A percentile compares a stretch with the other conserved stretches of the same genome.
phyloP scores from a whole-genome alignment of 305 asterid species.

The Nicotiana rustica region DNA sequence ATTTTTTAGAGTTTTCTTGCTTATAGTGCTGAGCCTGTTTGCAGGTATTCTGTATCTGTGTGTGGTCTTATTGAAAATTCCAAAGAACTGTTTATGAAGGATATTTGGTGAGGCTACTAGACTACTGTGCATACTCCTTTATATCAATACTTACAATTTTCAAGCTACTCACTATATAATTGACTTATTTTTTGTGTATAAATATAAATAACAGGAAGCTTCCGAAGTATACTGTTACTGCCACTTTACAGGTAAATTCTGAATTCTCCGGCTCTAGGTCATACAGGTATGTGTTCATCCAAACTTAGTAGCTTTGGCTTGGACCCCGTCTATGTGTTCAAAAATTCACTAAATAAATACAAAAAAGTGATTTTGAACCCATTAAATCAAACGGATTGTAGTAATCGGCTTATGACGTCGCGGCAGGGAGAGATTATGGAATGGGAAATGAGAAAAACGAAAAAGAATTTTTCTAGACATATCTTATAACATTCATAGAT shows the following conservation, averaged over 20 bases:
- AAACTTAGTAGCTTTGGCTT: too few relatives aligned
- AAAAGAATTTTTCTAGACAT: background rate
- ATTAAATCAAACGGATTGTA: too few relatives aligned
- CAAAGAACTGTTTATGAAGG: constrained; percentile 73
- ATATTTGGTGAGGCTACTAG: constrained; percentile 66
- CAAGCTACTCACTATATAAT: constrained; percentile 21
- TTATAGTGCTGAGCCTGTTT: constrained; percentile 35
- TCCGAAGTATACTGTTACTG: constrained; percentile 76
- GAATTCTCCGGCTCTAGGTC: background rate
- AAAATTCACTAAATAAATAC: too few relatives aligned
- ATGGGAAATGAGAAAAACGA: background rate
- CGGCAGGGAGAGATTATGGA: background rate
- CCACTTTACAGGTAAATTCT: constrained; percentile 83
- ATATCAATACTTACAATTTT: constrained; percentile 17
- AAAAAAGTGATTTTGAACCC: too few relatives aligned
- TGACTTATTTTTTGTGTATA: constrained; percentile 38
- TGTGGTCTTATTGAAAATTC: constrained; percentile 60
- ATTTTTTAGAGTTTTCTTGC: background rate
- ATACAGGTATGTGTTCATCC: too few relatives aligned
- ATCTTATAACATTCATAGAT: background rate
- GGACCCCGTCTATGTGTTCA: too few relatives aligned
- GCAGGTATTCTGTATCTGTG: constrained; percentile 74
- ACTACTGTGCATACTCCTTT: background rate
- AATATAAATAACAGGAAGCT: constrained; percentile 67
- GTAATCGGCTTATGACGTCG: background rate